These are phyloP conservation scores for Phytophthora ramorum DNA, from an alignment of 352 stramenopile genomes.

Conservation along the genomic window DNA sequence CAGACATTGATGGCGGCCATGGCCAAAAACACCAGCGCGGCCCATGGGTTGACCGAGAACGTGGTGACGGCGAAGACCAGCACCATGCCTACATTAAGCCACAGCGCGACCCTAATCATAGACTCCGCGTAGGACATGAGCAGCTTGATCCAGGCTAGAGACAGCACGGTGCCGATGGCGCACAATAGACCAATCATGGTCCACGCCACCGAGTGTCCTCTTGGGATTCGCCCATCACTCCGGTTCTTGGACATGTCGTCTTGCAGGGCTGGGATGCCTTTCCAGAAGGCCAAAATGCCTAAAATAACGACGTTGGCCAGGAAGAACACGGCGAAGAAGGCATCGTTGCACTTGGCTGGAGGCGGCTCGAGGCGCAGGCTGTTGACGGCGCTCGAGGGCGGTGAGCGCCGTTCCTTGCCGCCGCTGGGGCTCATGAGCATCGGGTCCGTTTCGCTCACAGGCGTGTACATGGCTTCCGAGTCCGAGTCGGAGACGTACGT, in stretches of 20 bases:
- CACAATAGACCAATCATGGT: slow-evolving; percentile 60
- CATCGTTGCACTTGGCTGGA: slow-evolving; percentile 76
- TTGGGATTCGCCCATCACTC: slow-evolving; percentile 29
- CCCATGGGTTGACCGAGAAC: slow-evolving; percentile 70
- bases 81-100: slow-evolving; percentile 81
- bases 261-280: slow-evolving; percentile 66
- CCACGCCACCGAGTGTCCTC: slow-evolving; percentile 60
- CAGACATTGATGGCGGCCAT: slow-evolving; percentile 83
- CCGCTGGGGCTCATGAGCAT: slow-evolving; percentile 67
- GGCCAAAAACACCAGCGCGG: slow-evolving; percentile 61
- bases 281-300: slow-evolving; percentile 69
- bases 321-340: slow-evolving; percentile 77
- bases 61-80: slow-evolving; percentile 68
- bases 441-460: slow-evolving; percentile 72
- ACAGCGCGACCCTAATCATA: slow-evolving; percentile 85
- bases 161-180: slow-evolving; percentile 58
- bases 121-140: slow-evolving; percentile 76
- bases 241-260: slow-evolving; percentile 41
- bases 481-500: slow-evolving; percentile 25
- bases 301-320: slow-evolving; percentile 66
- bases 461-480: slow-evolving; percentile 71
- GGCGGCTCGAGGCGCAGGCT: slow-evolving; percentile 70
- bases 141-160: slow-evolving; percentile 78
- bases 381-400: slow-evolving; percentile 41
- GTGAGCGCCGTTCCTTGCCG: slow-evolving; percentile 39